Conservation (phyloP, 2,329 filamentous ascomycete genomes). For the Monosporascus sp. region DNA sequence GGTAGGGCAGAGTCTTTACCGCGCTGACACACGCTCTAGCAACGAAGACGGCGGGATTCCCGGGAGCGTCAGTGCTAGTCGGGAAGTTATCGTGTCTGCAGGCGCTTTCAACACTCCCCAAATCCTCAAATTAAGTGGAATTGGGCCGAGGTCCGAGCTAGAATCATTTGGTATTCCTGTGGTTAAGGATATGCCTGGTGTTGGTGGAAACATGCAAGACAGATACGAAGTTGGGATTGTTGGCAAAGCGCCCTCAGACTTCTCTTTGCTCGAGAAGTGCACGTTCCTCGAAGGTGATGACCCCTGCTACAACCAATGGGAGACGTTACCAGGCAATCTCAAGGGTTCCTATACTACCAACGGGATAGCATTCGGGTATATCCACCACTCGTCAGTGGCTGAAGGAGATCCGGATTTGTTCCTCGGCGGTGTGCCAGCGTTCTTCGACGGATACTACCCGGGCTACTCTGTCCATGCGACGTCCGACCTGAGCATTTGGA, state of each 20-base stretch:
- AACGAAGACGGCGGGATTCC: not conserved
- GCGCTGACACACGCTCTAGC: conserved; percentile 4
- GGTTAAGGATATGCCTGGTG: conserved; percentile 47
- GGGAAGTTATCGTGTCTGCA: conserved; percentile 7
- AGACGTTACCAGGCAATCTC: conserved; percentile 1
- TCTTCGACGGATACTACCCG: conserved; percentile 13
- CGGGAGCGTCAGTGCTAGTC: conserved; percentile 1
- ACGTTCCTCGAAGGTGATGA: conserved; percentile 11
- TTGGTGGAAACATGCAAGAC: conserved; percentile 31
- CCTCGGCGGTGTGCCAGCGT: conserved; percentile 10
- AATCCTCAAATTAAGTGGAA: conserved; percentile 31
- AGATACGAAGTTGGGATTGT: conserved; percentile 17
- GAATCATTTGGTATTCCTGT: conserved; percentile 39
- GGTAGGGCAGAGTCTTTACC: conserved; percentile 5
- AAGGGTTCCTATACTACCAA: conserved; percentile 13
- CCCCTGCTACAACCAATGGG: conserved; percentile 13
- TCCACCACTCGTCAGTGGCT: conserved; percentile 8
- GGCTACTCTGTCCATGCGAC: conserved; percentile 8
- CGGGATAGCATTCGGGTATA: conserved; percentile 12
- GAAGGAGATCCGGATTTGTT: conserved; percentile 10
- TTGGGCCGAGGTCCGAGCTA: conserved; percentile 28
- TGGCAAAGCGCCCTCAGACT: conserved; percentile 9
- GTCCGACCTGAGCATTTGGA: conserved; percentile 7
- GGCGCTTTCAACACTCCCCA: conserved; percentile 32
- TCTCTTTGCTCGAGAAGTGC: conserved; percentile 9